Evolutionary conservation across 31 red algal species (phyloP), one percentile per base, ranked within the genome.

Genomic region (Odonthalia washingtoniensis): DNA sequence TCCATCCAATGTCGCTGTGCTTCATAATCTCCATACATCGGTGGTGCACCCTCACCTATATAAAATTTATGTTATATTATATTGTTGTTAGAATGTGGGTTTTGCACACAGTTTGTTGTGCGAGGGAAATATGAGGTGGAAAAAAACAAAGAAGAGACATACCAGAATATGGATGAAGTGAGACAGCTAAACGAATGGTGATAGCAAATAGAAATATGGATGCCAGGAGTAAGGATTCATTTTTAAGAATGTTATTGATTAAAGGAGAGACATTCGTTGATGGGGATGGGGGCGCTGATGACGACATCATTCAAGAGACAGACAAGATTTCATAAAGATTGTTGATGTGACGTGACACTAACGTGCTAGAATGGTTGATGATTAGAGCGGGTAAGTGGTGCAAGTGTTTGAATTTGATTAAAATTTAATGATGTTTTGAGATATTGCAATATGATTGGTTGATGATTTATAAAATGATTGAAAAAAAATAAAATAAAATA

Each of bases 1-100:
- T 93, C 93, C 93, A 95, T 98, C 97, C 97, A 98, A 86, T 98
- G 94, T 12, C 97, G 86, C 72, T 98, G 97, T 18, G 97, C 97
- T 81, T 98, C 97, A 65, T 74, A 95, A 86, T 98, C 97, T 28
- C 97, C 97, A 84, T 94, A 98, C 17, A 81, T 87, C 5, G 97
- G 97, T 2, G 94, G 91, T 1, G 64, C 79, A 42, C 52, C 33
- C 81, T 98, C 91, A 1, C 97, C 97, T 81, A 85, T 32, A 30
- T 60, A 26, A 66, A 6, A 36, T 77, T 32, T 9, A 3, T n/a
- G 26, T 75, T 31, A 35, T 30, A 62, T 38, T 52, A 34, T 65
- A 28, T 28, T 12, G 12, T 21, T 12, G 66, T 70, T 30, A 70
- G 66, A 70, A 9, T 18, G 28, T 6, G 14, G 6, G 66, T 57